Evolutionary conservation across 2,329 filamentous ascomycete species (phyloP), one percentile per base, ranked within the genome.

Genomic region (Xylaria sp.): DNA sequence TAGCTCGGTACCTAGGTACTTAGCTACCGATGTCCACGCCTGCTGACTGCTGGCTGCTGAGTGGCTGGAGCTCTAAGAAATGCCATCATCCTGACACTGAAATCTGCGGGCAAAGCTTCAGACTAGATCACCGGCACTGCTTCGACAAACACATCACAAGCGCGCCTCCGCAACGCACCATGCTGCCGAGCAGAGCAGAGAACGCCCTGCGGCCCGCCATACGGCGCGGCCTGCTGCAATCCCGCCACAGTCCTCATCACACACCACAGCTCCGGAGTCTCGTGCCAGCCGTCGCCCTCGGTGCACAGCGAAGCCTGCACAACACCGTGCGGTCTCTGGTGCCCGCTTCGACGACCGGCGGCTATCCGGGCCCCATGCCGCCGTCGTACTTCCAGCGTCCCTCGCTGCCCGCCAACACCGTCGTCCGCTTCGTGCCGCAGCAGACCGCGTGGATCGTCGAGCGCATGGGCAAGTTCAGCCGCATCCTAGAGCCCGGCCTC

Each of bases 371-470:
- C 11, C 73, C 75, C 56, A 71, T 81, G 3, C 85, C 89, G 35
- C 84, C 89, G 7, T 88, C 90, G n/a, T 96, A 96, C 79, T 96
- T 96, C 78, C 89, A 90, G 74, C 85, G 85, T 66, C 81, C 84
- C 11, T 82, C 85, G 21, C 83, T 97, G 54, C 95, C 95, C 27
- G 91, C 93, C 69, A 99, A 99, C 79, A 99, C 95, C 3, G 83
- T 99, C 65, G 83, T 99, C 71, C 92, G 94, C 63, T 99, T 98
- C 78, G 95, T 99, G 41, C 95, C 95, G n/a, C 95, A 99, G 79
- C 95, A 99, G 82, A 98, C 66, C 71, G 95, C 95, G 77, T 99
- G 95, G 95, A 94, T 99, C 62, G 95, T 99, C 59, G 95, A 99
- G 85, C 93, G 95, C 74, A 99, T 99, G 95, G 95, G 95, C 72